phyloP scores from a whole-genome alignment of 1,284 basidiomycete genomes.

The Tylopilus sp. region DNA sequence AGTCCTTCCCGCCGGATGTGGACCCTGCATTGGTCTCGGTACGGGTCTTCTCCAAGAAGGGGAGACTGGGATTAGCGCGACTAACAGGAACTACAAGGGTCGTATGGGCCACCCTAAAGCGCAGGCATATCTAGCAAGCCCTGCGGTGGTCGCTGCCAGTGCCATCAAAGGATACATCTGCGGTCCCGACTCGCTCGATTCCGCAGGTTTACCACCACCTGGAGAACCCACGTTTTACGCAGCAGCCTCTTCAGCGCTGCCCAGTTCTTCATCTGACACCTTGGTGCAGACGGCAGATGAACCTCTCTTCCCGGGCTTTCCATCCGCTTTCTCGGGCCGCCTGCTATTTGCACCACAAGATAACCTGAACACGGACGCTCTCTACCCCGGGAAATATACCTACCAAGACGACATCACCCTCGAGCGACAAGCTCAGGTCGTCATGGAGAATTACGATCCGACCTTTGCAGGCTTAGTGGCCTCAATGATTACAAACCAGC shows the following conservation, averaged over 20 bases:
- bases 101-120: conserved; percentile 97
- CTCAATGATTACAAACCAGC: conserved; percentile 43
- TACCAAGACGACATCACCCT: conserved; percentile 99
- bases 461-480: conserved; percentile 77
- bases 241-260: conserved; percentile 39
- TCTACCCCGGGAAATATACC: conserved; percentile 99
- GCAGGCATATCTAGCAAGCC: conserved; percentile 92
- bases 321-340: conserved; percentile 76
- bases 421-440: conserved; percentile 91
- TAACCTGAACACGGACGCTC: conserved; percentile 97
- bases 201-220: conserved; percentile 49
- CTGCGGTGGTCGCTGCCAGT: conserved; percentile 95
- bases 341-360: conserved; percentile 94
- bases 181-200: conserved; percentile 72
- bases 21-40: conserved; percentile 96
- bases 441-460: conserved; percentile 99
- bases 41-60: conserved; percentile 92
- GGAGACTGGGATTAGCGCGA: conserved; percentile 94
- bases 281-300: conserved; percentile 42
- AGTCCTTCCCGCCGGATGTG: conserved; percentile 92
- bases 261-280: conserved; percentile 25
- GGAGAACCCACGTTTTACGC: conserved; percentile 61
- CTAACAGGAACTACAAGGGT: conserved; percentile 99
- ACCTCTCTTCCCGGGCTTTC: conserved; percentile 77
- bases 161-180: conserved; percentile 91